Percentiles rank a stretch among this genome's conserved stretches.
These are phyloP conservation scores for Camelina hispida DNA, from an alignment of 345 rosid genomes.

Conservation along the genomic window DNA sequence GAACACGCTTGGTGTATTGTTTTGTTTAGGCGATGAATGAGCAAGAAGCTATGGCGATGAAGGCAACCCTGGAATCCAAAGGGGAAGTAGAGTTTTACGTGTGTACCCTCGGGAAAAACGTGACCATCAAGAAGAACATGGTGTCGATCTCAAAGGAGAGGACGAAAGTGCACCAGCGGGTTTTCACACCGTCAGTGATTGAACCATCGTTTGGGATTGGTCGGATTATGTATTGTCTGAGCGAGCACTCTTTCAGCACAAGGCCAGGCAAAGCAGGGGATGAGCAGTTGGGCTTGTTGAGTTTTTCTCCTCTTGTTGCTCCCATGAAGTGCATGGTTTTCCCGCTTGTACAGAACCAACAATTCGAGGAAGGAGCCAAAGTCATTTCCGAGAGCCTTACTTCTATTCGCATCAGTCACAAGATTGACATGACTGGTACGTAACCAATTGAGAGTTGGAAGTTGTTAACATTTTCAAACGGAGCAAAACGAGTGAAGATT, in stretches of 20 bases:
- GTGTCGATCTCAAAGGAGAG: conserved; percentile 82
- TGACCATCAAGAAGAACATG: conserved; percentile 73
- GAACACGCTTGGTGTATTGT: not conserved
- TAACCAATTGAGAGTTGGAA: too few relatives aligned
- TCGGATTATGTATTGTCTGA: conserved; percentile 89
- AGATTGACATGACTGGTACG: conserved; percentile 89
- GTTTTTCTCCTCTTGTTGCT: conserved; percentile 88
- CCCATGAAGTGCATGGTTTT: conserved; percentile 92
- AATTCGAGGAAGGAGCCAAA: conserved; percentile 75
- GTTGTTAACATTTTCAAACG: not conserved
- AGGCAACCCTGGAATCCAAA: conserved; percentile 68
- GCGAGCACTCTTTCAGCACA: conserved; percentile 82
- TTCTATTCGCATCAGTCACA: conserved; percentile 75
- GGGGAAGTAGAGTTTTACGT: conserved; percentile 81
- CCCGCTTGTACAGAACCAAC: conserved; percentile 85
- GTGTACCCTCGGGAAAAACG: conserved; percentile 69
- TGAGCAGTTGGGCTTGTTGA: conserved; percentile 77
- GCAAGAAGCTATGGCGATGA: conserved; percentile 89
- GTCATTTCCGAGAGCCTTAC: conserved; percentile 69
- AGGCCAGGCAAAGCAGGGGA: conserved; percentile 91
- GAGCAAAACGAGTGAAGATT: not conserved
- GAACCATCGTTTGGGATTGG: conserved; percentile 97
- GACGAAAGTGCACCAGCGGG: conserved; percentile 84
- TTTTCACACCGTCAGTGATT: conserved; percentile 87
- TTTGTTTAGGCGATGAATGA: conserved; percentile 75